phyloP scores from a whole-genome alignment of 2,329 filamentous ascomycete genomes.

The Colletotrichum limetticola region DNA sequence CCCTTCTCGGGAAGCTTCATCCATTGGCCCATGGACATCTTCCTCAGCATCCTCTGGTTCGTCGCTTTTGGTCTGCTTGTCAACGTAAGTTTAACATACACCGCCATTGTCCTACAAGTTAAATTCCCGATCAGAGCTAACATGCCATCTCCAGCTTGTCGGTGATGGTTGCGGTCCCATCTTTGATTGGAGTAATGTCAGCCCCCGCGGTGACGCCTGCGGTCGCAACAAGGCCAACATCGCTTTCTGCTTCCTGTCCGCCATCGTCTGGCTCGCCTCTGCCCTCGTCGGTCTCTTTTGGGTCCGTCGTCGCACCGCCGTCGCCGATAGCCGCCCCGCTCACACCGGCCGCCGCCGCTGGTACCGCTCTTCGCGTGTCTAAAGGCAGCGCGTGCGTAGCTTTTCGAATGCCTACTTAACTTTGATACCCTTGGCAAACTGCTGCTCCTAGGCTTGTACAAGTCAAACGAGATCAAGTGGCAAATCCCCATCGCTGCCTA shows the following conservation, averaged over 20 bases:
- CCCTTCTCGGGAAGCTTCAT: slow-evolving; percentile 76
- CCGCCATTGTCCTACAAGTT: background rate
- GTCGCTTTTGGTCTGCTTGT: slow-evolving; percentile 74
- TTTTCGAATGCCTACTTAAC: background rate
- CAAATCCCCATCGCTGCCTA: background rate
- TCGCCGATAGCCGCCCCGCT: slow-evolving; percentile 40
- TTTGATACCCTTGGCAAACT: background rate
- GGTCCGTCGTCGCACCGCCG: slow-evolving; percentile 53
- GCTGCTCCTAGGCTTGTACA: background rate
- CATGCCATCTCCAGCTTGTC: slow-evolving; percentile 46
- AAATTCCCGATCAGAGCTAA: background rate
- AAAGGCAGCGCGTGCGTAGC: slow-evolving; percentile 38
- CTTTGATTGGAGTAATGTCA: slow-evolving; percentile 70
- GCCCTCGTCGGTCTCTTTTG: slow-evolving; percentile 67
- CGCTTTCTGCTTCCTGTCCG: slow-evolving; percentile 78
- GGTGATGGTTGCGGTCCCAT: slow-evolving; percentile 63
- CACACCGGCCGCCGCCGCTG: slow-evolving; percentile 49
- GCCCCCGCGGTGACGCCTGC: slow-evolving; percentile 63
- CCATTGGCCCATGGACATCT: slow-evolving; percentile 76
- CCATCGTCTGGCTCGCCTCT: slow-evolving; percentile 76
- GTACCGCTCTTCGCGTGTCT: slow-evolving; percentile 56
- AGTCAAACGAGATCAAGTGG: background rate
- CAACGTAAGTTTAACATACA: slow-evolving; percentile 56
- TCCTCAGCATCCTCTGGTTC: slow-evolving; percentile 78
- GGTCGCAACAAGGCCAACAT: slow-evolving; percentile 76